A percentile compares a stretch with the other conserved stretches of the same genome.
Evolutionary conservation across 495 filamentous ascomycete species (phyloP).

Genomic region (Geoglossum glabrum): DNA sequence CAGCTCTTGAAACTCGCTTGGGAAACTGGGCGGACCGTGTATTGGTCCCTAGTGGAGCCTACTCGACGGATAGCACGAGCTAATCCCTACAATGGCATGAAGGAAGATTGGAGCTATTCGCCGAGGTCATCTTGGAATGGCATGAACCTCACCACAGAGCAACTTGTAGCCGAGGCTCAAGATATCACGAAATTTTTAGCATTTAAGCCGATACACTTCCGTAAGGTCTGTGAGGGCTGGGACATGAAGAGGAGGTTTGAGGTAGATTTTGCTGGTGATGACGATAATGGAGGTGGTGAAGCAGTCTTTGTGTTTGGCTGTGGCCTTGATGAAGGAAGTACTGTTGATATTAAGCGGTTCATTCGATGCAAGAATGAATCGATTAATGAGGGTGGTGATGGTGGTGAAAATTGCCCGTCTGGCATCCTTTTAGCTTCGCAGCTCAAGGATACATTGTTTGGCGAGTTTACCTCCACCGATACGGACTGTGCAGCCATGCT

Average conservation of each 20-base stretch:
- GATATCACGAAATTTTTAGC: conserved; percentile 62
- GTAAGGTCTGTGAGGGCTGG: conserved; percentile 64
- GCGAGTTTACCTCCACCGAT: conserved; percentile 8
- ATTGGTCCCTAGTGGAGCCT: conserved; percentile 61
- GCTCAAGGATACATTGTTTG: conserved; percentile 21
- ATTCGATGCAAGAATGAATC: conserved; percentile 19
- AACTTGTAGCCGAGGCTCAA: conserved; percentile 50
- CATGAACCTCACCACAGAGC: conserved; percentile 48
- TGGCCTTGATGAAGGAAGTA: conserved; percentile 36
- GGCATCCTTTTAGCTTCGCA: not conserved
- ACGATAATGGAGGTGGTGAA: conserved; percentile 53
- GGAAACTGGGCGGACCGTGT: conserved; percentile 54
- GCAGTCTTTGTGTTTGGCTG: conserved; percentile 51
- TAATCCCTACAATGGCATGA: conserved; percentile 37
- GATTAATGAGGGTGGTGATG: not conserved
- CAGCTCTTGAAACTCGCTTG: conserved; percentile 48
- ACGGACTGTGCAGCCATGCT: not conserved
- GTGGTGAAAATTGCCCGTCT: not conserved
- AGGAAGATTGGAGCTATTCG: conserved; percentile 42
- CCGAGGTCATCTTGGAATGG: conserved; percentile 48
- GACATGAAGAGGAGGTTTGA: conserved; percentile 75
- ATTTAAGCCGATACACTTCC: conserved; percentile 60
- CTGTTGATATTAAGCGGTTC: conserved; percentile 30
- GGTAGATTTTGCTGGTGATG: conserved; percentile 75
- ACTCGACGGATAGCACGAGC: conserved; percentile 50